Evolutionary conservation across 2,329 filamentous ascomycete genomes (phyloP).

Genomic region (Neobulgaria alba): DNA sequence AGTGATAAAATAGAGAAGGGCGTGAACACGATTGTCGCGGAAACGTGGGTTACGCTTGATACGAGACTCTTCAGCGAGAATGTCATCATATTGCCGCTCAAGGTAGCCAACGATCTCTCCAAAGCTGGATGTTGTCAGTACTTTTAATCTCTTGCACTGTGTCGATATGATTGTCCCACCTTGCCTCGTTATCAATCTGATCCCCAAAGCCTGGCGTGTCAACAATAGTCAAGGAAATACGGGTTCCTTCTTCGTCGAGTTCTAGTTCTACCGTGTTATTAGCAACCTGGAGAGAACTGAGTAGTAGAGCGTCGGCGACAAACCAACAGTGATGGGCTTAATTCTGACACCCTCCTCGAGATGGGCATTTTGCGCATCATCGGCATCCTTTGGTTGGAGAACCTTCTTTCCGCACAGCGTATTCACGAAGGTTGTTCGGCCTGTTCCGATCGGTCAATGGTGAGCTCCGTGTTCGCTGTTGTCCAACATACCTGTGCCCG

Average conservation of each 20-base stretch:
- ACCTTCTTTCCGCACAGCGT: constrained; percentile 95
- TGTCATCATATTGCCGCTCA: constrained; percentile 98
- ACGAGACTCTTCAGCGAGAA: constrained; percentile 96
- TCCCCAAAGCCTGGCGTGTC: constrained; percentile 98
- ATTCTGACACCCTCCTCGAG: constrained; percentile 97
- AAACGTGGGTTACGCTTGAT: constrained; percentile 99
- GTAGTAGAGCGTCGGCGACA: constrained; percentile 29
- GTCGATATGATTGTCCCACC: constrained; percentile 41
- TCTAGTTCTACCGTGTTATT: constrained; percentile 61
- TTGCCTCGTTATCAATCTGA: constrained; percentile 98
- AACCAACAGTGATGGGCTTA: constrained; percentile 96
- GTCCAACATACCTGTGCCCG: constrained; percentile 74
- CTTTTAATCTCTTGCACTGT: background rate
- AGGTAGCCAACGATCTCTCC: constrained; percentile 97
- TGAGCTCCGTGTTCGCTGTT: constrained; percentile 1
- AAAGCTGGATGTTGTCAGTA: constrained; percentile 54
- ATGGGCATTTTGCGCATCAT: constrained; percentile 82
- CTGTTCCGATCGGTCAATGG: constrained; percentile 37
- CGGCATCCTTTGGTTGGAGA: constrained; percentile 81
- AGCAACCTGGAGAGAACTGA: constrained; percentile 25
- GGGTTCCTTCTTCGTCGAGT: constrained; percentile 95
- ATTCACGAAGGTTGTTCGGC: constrained; percentile 98
- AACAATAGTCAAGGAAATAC: constrained; percentile 96
- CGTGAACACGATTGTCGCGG: constrained; percentile 97
- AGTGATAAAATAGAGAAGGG: constrained; percentile 98